phyloP scores from a whole-genome alignment of 139 green algal species.

The Picochlorum costavermella region DNA sequence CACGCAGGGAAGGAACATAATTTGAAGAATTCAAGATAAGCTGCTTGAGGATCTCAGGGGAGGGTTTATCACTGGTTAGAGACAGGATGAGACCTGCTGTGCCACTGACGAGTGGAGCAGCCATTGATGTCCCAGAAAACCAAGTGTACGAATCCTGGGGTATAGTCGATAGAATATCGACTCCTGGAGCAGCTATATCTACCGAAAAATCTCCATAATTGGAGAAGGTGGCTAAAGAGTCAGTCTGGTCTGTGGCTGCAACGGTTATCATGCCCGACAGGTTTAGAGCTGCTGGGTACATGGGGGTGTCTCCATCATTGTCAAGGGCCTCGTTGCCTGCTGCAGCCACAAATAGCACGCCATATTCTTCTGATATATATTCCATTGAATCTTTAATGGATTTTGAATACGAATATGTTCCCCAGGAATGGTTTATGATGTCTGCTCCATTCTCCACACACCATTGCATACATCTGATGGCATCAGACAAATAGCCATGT shows the following conservation, averaged over 20 bases:
- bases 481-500: not conserved
- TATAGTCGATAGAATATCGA: conserved; percentile 19
- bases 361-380: not conserved
- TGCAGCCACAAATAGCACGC: conserved; percentile 7
- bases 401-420: not conserved
- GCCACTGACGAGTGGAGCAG: conserved; percentile 37
- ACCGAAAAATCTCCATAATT: conserved; percentile 7
- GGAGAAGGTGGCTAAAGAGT: not conserved
- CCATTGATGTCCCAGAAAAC: conserved; percentile 31
- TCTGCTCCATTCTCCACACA: conserved; percentile 6
- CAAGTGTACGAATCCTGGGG: not conserved
- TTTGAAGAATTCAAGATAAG: not conserved
- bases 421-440: conserved; percentile 15
- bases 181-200: conserved; percentile 12
- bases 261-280: conserved; percentile 6
- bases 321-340: conserved; percentile 7
- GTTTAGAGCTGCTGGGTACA: conserved; percentile 8
- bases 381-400: conserved; percentile 10
- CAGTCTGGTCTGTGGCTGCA: not conserved
- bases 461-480: not conserved
- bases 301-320: conserved; percentile 8
- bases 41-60: conserved; percentile 4
- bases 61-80: conserved; percentile 8
- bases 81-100: conserved; percentile 39
- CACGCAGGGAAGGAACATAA: too few species aligned